A percentile compares a stretch with the other conserved stretches of the same genome.
phyloP scores from a whole-genome alignment of 2,329 filamentous ascomycete genomes.

The Trichoderma sp. region DNA sequence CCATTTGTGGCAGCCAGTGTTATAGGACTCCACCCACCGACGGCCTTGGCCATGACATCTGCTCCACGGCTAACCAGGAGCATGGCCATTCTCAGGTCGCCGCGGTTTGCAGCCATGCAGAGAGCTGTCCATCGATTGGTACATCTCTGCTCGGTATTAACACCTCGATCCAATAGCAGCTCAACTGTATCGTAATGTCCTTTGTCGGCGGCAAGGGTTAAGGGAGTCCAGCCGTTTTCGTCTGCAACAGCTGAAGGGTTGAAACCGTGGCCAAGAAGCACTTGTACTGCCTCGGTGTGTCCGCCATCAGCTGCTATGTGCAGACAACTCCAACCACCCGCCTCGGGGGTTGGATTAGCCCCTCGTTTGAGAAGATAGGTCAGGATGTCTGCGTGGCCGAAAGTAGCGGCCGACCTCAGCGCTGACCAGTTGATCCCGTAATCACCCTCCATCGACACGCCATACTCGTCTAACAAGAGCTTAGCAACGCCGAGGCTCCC shows the following conservation, averaged over 20 bases:
- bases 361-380: conserved; percentile 18
- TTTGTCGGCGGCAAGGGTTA: conserved; percentile 15
- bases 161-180: conserved; percentile 9
- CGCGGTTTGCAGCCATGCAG: conserved; percentile 16
- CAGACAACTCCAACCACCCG: conserved; percentile 17
- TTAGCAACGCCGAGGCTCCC: conserved; percentile 1
- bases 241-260: not conserved
- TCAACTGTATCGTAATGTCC: not conserved
- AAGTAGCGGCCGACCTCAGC: not conserved
- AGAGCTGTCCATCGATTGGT: conserved; percentile 17
- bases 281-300: conserved; percentile 3
- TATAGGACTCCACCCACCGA: conserved; percentile 2
- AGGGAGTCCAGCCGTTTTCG: not conserved
- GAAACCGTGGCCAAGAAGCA: conserved; percentile 15
- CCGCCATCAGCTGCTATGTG: conserved; percentile 16
- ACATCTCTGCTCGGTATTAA: not conserved
- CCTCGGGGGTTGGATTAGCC: not conserved
- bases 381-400: conserved; percentile 8
- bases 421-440: conserved; percentile 5
- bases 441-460: conserved; percentile 2
- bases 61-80: conserved; percentile 12
- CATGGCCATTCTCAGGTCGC: not conserved
- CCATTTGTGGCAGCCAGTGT: conserved; percentile 14
- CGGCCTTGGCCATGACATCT: not conserved
- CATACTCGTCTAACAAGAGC: conserved; percentile 9